Percentiles rank a stretch among this genome's conserved stretches.
These are phyloP conservation scores for Besnoitia besnoiti DNA, from an alignment of 169 alveolate genomes.

Conservation along the genomic window DNA sequence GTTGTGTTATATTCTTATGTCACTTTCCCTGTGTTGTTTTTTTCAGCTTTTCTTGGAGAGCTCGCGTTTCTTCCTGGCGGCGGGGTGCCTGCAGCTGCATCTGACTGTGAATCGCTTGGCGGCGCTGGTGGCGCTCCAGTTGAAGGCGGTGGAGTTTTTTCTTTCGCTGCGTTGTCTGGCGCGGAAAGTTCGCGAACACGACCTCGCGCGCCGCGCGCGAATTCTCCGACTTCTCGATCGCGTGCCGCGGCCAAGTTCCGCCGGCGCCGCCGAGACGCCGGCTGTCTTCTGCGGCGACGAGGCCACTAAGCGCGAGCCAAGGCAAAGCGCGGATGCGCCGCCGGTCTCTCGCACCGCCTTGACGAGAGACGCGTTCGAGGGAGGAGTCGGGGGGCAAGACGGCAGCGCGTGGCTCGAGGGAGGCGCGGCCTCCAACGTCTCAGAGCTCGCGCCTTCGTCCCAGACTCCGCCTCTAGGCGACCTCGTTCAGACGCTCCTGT, in stretches of 20 bases:
- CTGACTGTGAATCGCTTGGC: slow-evolving; percentile 55
- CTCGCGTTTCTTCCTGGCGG: slow-evolving; percentile 51
- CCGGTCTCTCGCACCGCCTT: neutral
- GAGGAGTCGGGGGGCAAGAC: neutral
- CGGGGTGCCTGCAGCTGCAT: slow-evolving; percentile 58
- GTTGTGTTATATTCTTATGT: neutral
- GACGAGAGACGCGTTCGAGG: neutral
- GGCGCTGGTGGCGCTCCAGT: slow-evolving; percentile 69
- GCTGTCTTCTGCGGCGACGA: too few species aligned
- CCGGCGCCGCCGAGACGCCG: too few species aligned
- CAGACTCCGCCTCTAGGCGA: slow-evolving; percentile 1
- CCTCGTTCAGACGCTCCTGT: slow-evolving; percentile 18
- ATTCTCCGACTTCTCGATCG: slow-evolving; percentile 57
- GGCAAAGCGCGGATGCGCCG: too few species aligned
- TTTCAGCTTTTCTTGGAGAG: slow-evolving; percentile 61
- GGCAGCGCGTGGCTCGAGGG: too few species aligned
- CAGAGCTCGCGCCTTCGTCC: neutral
- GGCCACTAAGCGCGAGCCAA: too few species aligned
- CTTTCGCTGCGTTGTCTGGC: slow-evolving; percentile 53
- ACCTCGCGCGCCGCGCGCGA: slow-evolving; percentile 17
- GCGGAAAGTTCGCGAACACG: slow-evolving; percentile 43
- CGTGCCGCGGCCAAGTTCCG: neutral
- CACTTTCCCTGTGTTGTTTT: neutral
- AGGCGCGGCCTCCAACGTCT: neutral
- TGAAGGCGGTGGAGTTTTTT: slow-evolving; percentile 55